Conservation (phyloP, 2,329 filamentous ascomycete species). For the Orbilia javanica region DNA sequence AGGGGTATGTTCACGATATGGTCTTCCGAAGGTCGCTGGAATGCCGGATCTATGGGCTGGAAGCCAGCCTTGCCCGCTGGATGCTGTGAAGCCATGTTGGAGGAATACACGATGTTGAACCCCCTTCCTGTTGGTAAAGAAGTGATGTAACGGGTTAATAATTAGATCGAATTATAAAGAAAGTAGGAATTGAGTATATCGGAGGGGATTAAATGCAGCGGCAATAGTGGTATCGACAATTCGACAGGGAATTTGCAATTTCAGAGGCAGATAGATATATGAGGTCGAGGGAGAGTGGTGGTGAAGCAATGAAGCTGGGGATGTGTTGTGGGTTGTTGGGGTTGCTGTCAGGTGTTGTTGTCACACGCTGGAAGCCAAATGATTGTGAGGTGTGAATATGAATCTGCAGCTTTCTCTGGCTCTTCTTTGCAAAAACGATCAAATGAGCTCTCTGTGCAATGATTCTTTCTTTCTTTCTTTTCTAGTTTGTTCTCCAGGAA, state of each 20-base stretch:
- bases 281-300: background rate
- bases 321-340: slow-evolving; percentile 52
- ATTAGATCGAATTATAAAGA: background rate
- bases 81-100: slow-evolving; percentile 50
- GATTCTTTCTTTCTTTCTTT: no score
- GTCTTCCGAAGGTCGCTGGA: slow-evolving; percentile 58
- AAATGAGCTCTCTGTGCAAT: no score
- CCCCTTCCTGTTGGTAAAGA: slow-evolving; percentile 23
- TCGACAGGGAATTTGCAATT: slow-evolving; percentile 20
- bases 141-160: slow-evolving; percentile 29
- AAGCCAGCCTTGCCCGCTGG: slow-evolving; percentile 50
- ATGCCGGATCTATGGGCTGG: slow-evolving; percentile 44
- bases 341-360: slow-evolving; percentile 51
- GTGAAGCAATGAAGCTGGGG: background rate
- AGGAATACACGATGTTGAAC: background rate
- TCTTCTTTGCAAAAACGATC: slow-evolving; percentile 8
- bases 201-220: background rate
- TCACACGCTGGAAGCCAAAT: slow-evolving; percentile 54
- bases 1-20: slow-evolving; percentile 70
- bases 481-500: slow-evolving; percentile 43
- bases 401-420: background rate
- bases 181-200: background rate
- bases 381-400: slow-evolving; percentile 26
- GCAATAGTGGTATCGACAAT: background rate
- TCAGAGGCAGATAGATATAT: slow-evolving; percentile 38